Conservation (phyloP, 345 rosid species). For the Pugionium dolabratum region DNA sequence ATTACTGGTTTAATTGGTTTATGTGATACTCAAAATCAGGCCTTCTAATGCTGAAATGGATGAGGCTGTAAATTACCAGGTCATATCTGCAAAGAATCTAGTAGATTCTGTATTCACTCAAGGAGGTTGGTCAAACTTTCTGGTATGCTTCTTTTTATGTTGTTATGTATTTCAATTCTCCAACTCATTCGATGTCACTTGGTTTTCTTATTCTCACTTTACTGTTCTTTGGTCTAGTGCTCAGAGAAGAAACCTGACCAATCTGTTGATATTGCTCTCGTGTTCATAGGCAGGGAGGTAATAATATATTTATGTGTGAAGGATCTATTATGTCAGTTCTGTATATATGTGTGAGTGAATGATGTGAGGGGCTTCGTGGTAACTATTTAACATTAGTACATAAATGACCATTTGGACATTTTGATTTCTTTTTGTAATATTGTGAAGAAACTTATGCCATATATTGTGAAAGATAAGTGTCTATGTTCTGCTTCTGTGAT, state of each 20-base stretch:
- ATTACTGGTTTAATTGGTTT: conserved; percentile 7
- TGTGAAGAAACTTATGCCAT: conserved; percentile 19
- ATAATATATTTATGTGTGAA: background rate
- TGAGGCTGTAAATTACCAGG: conserved; percentile 68
- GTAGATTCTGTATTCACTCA: conserved; percentile 63
- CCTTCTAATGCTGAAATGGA: conserved; percentile 39
- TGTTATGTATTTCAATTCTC: background rate
- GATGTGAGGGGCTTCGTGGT: background rate
- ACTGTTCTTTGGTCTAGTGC: conserved; percentile 51
- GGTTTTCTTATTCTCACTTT: conserved; percentile 13
- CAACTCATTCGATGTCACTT: conserved; percentile 10
- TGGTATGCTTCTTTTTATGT: conserved; percentile 48
- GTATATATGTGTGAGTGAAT: background rate
- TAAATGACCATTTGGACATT: background rate
- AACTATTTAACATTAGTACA: background rate
- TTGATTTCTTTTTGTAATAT: conserved; percentile 3
- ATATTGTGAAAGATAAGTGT: background rate
- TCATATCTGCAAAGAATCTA: conserved; percentile 67
- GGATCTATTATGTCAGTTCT: background rate
- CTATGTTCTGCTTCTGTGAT: conserved; percentile 4
- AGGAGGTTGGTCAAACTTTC: conserved; percentile 80
- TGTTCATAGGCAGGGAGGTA: conserved; percentile 93
- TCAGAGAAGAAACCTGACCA: conserved; percentile 55
- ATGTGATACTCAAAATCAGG: conserved; percentile 34
- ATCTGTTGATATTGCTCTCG: conserved; percentile 67